Evolutionary conservation across 1,284 basidiomycete species (phyloP).

Genomic region (Xanthoconium separans): DNA sequence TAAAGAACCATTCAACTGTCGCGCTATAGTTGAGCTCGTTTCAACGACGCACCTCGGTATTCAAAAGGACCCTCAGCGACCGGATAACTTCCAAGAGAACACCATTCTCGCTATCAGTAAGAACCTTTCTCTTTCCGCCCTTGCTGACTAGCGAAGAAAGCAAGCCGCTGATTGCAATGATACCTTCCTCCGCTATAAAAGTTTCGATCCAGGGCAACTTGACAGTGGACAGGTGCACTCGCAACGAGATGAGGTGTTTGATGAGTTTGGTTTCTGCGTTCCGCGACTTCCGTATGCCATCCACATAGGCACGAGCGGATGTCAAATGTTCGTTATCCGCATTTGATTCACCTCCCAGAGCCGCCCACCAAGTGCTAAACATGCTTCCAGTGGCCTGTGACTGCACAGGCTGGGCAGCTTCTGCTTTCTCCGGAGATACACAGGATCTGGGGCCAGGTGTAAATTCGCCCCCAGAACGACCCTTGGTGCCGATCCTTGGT

Average conservation of each 20-base stretch:
- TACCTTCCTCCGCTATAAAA: constrained; percentile 71
- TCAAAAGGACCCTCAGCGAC: constrained; percentile 80
- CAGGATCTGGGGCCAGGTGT: constrained; percentile 22
- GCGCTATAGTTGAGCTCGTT: background rate
- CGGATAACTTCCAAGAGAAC: constrained; percentile 75
- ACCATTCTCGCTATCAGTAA: constrained; percentile 66
- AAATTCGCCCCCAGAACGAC: constrained; percentile 41
- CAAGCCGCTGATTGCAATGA: constrained; percentile 60
- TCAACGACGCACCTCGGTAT: constrained; percentile 68
- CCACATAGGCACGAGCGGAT: constrained; percentile 61
- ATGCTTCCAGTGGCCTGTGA: constrained; percentile 71
- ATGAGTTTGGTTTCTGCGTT: constrained; percentile 59
- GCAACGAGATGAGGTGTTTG: constrained; percentile 81
- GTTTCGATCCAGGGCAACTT: constrained; percentile 77
- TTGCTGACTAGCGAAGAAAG: constrained; percentile 62
- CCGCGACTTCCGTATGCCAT: constrained; percentile 53
- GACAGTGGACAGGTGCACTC: constrained; percentile 84
- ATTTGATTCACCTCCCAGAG: constrained; percentile 55
- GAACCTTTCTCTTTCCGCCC: constrained; percentile 54
- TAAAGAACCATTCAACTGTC: constrained; percentile 5
- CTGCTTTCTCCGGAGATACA: constrained; percentile 31
- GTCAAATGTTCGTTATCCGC: constrained; percentile 40
- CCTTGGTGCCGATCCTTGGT: constrained; percentile 26
- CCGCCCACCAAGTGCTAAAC: constrained; percentile 73
- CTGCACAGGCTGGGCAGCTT: constrained; percentile 45